Evolutionary conservation across 2,329 filamentous ascomycete species (phyloP).

Genomic region (Penicillium sp.): DNA sequence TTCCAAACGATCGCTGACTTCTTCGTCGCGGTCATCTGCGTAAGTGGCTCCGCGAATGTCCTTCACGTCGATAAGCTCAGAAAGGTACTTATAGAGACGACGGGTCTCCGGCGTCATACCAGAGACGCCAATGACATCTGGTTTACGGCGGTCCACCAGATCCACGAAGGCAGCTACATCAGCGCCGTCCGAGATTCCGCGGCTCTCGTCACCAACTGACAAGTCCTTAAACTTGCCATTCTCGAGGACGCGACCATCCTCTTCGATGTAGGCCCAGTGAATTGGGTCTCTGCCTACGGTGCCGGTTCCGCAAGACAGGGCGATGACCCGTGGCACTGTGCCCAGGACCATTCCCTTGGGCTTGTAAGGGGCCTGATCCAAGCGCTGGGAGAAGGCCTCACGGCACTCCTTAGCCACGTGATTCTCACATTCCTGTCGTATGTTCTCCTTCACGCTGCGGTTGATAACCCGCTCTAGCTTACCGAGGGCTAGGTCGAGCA

Average conservation of each 20-base stretch:
- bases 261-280: conserved; percentile 89
- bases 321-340: conserved; percentile 80
- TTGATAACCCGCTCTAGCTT: conserved; percentile 82
- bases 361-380: conserved; percentile 95
- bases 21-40: conserved; percentile 76
- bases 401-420: conserved; percentile 84
- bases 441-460: conserved; percentile 89
- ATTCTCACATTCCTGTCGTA: conserved; percentile 91
- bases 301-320: conserved; percentile 81
- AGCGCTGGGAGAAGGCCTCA: conserved; percentile 81
- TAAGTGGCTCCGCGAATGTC: conserved; percentile 77
- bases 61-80: conserved; percentile 73
- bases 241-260: conserved; percentile 84
- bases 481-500: conserved; percentile 74
- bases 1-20: conserved; percentile 75
- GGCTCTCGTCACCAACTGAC: conserved; percentile 62
- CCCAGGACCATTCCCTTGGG: conserved; percentile 89
- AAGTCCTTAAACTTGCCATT: conserved; percentile 85
- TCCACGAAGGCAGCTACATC: conserved; percentile 72
- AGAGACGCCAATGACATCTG: conserved; percentile 86
- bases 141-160: conserved; percentile 73
- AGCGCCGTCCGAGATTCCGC: conserved; percentile 63
- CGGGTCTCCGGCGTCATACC: conserved; percentile 86
- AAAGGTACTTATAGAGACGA: conserved; percentile 76
- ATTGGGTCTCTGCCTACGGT: conserved; percentile 73